phyloP scores from a whole-genome alignment of 768 basidiomycete genomes.

The Calvatia gigantea region DNA sequence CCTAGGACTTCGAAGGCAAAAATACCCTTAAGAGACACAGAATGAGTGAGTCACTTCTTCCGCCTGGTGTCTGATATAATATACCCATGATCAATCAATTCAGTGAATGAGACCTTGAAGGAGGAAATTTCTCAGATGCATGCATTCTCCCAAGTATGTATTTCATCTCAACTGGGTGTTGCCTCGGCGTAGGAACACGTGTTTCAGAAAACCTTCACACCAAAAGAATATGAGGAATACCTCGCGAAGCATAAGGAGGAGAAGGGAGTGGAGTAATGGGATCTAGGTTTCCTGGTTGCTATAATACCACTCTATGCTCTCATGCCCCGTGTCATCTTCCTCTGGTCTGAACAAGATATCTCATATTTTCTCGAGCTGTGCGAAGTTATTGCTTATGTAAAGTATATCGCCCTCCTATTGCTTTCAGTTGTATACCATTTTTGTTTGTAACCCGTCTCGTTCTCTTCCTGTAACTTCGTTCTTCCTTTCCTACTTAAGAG shows the following conservation, averaged over 20 bases:
- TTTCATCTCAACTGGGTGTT: neutral
- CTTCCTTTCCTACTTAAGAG: no score
- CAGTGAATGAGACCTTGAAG: constrained; percentile 79
- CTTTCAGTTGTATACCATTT: neutral
- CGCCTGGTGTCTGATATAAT: neutral
- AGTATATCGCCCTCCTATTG: neutral
- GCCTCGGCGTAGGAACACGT: neutral
- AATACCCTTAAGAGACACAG: constrained; percentile 75
- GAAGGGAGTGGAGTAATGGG: neutral
- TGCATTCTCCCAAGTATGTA: constrained; percentile 79
- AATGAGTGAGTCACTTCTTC: constrained; percentile 47
- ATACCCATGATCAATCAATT: neutral
- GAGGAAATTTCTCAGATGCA: constrained; percentile 76
- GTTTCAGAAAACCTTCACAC: constrained; percentile 19
- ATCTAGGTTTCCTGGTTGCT: neutral
- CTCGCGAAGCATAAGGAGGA: constrained; percentile 12
- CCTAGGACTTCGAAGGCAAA: constrained; percentile 74
- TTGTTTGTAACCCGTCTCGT: no score
- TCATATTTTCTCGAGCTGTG: constrained; percentile 1
- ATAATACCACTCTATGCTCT: neutral
- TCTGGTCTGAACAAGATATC: neutral
- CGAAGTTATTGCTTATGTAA: constrained; percentile 4
- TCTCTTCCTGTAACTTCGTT: no score
- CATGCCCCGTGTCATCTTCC: neutral
- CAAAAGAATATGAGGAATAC: constrained; percentile 20